Conservation (phyloP, 176 grass and related monocot species). For the Rhynchospora tenuis region DNA sequence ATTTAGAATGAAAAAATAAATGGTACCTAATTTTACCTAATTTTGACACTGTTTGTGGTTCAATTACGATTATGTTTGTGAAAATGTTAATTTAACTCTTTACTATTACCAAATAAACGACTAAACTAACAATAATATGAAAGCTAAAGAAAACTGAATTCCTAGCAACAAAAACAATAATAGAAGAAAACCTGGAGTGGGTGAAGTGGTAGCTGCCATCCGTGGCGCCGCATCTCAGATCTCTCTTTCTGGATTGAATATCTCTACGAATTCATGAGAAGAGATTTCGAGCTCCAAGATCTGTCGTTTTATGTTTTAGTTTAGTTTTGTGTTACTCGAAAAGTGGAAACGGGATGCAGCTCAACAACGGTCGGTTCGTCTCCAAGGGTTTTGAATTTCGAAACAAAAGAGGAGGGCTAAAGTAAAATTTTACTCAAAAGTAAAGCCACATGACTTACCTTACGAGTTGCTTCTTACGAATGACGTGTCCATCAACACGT, state of each 20-base stretch:
- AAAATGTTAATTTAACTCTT: not conserved
- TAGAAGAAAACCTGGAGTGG: conserved; percentile 59
- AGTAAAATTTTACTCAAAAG: not conserved
- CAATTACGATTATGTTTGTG: not conserved
- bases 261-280: not conserved
- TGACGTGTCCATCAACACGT: not conserved
- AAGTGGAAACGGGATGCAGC: not conserved
- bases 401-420: not conserved
- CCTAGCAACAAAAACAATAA: not conserved
- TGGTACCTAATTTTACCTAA: too few species aligned
- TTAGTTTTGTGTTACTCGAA: not conserved
- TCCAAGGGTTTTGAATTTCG: conserved; percentile 21
- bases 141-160: not conserved
- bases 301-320: not conserved
- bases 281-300: not conserved
- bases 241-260: not conserved
- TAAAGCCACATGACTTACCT: not conserved
- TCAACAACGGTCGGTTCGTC: conserved; percentile 22
- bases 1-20: not conserved
- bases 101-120: not conserved
- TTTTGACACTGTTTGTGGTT: not conserved
- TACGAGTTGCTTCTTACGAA: not conserved
- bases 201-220: conserved; percentile 90
- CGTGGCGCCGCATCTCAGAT: conserved; percentile 43
- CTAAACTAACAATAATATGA: not conserved